Percentiles rank a stretch among this genome's conserved stretches.
phyloP scores from a whole-genome alignment of 768 basidiomycete species.

The Lactarius indigo region DNA sequence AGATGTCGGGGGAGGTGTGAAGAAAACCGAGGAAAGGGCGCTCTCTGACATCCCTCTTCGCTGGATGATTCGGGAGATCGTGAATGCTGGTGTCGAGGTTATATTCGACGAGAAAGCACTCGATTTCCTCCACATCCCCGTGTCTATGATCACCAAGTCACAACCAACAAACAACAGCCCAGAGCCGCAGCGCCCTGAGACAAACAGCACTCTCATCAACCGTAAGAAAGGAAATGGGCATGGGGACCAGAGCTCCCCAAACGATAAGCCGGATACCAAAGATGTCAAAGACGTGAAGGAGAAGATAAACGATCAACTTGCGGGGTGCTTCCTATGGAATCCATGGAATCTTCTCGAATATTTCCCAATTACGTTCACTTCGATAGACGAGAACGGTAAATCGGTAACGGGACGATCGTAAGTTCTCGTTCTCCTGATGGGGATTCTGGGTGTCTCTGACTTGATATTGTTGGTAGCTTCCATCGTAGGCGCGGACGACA shows the following conservation, averaged over 20 bases:
- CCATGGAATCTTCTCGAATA: neutral
- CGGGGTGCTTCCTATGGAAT: no score
- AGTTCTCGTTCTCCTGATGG: neutral
- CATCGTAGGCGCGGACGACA: neutral
- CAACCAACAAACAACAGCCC: neutral
- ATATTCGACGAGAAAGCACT: constrained; percentile 2
- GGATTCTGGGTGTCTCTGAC: neutral
- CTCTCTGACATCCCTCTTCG: constrained; percentile 19
- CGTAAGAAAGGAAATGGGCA: neutral
- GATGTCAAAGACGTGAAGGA: neutral
- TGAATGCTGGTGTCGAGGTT: neutral
- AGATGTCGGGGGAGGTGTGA: constrained; percentile 22
- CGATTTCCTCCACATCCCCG: neutral
- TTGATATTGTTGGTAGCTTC: neutral
- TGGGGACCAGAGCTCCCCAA: neutral
- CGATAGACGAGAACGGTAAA: neutral
- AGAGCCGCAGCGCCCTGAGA: neutral
- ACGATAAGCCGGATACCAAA: neutral
- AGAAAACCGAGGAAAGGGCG: neutral
- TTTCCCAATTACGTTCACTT: neutral
- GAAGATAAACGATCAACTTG: neutral
- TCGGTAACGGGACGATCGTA: neutral
- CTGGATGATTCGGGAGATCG: constrained; percentile 23
- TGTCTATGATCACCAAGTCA: neutral
- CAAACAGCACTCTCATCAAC: neutral